Base-by-base conservation (phyloP, 148 eudicot genomes). In the Rhododendron williamsianum region DNA sequence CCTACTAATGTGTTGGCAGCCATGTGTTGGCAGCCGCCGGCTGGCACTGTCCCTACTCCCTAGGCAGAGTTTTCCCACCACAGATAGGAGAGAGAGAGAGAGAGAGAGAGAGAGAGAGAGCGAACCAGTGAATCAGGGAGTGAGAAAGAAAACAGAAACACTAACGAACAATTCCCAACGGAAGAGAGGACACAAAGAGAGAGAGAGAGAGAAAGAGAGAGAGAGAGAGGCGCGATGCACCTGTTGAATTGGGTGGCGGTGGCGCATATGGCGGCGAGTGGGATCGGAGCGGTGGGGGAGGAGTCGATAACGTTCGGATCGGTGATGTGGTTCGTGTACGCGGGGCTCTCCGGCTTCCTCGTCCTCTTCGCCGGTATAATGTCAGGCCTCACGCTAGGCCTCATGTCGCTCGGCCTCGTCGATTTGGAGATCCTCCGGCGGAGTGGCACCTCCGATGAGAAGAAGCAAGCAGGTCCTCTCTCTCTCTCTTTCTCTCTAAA, bases 311-410 rank as follows among this genome's bases (percentile, higher is more conserved):
- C 67, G 10, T 93, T 93, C 79, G 98, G 98, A 49, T 82, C 94
- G 36, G 83, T 90, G 15, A 83, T 67, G 89, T 95, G 92, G 91
- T 95, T 86, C 88, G 65, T 89, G 1, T 95, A 95, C 78, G 94
- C 86, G 19, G 96, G 94, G 1, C n/a, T 93, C 33, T 95, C 93
- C n/a, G 86, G 89, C 58, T 52, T 91, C 0, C 88, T 95, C 0
- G 98, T 95, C 2, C 82, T 95, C 0, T 95, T 95, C 88, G 98
- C 98, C 35, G 98, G 98, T 7, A 87, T 94, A 0, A 95, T 95
- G 98, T 95, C 98, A 9, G 98, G 98, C 54, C 89, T 95, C 45
- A 95, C 98, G 4, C 88, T 95, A 35, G 98, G 98, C 21, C 89
- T 95, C 84, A 95, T 95, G 98, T 95, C 98, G 9, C 81, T 95